Percentiles rank a stretch among this genome's conserved stretches.
Conservation (phyloP, 371 early-diverging fungal genomes). For the Mortierella sp. region DNA sequence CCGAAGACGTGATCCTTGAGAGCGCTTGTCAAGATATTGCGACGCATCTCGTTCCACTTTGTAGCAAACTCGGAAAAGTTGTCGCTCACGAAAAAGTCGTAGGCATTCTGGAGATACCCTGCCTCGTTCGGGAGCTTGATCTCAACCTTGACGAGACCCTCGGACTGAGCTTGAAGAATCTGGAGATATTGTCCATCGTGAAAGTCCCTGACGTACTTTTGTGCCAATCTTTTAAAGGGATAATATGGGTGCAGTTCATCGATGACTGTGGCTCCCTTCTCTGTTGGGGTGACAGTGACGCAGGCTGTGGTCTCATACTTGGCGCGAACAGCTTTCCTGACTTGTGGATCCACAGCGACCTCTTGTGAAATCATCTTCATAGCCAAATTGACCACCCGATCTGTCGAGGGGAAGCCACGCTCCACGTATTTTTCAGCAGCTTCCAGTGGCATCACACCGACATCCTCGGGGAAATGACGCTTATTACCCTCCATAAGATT, state of each 20-base stretch:
- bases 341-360: conserved; percentile 85
- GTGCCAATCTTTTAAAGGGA: conserved; percentile 88
- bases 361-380: conserved; percentile 80
- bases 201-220: conserved; percentile 83
- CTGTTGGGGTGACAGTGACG: conserved; percentile 86
- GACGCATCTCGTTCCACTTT: conserved; percentile 88
- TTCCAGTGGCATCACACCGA: conserved; percentile 64
- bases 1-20: conserved; percentile 79
- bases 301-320: conserved; percentile 78
- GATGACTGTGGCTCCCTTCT: conserved; percentile 81
- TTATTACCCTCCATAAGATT: conserved; percentile 70
- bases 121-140: conserved; percentile 76
- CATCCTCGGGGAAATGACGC: conserved; percentile 71
- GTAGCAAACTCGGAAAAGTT: conserved; percentile 72
- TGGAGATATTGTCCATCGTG: conserved; percentile 81
- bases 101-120: conserved; percentile 67
- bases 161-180: conserved; percentile 81
- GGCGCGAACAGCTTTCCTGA: conserved; percentile 85
- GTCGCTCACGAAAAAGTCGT: conserved; percentile 73
- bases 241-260: conserved; percentile 84
- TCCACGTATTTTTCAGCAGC: conserved; percentile 73
- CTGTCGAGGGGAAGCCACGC: conserved; percentile 65
- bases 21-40: conserved; percentile 71
- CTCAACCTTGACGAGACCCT: conserved; percentile 77
- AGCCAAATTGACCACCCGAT: conserved; percentile 75